Evolutionary conservation across 306 rosid genomes (phyloP).

Genomic region (Cucurbita argyrosperma): DNA sequence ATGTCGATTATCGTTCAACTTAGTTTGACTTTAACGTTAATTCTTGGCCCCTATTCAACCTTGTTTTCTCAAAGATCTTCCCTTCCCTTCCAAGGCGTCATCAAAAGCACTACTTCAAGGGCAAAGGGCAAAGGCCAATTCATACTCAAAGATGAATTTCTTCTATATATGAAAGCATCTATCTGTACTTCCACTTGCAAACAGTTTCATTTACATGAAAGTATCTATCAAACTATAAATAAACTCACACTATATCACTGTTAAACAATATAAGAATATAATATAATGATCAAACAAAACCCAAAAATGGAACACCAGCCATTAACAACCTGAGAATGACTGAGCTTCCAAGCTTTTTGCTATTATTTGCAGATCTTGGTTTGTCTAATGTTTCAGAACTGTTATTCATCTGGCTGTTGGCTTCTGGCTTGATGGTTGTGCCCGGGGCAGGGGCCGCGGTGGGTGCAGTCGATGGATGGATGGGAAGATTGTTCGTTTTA

Average conservation of each 20-base stretch:
- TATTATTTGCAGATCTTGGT: not conserved
- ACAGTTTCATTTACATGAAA: not conserved
- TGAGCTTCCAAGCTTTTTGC: not conserved
- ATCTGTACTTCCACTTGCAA: not conserved
- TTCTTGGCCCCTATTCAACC: too few relatives aligned
- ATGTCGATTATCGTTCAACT: too few relatives aligned
- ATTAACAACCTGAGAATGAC: not conserved
- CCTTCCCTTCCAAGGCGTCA: not conserved
- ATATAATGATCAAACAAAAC: not conserved
- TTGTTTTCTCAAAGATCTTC: not conserved
- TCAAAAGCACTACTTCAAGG: not conserved
- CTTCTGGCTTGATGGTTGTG: not conserved
- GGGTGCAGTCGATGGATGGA: not conserved
- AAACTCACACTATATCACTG: not conserved
- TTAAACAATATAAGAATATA: not conserved
- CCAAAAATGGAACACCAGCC: not conserved
- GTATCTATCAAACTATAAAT: not conserved
- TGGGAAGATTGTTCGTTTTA: not conserved
- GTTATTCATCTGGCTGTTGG: not conserved
- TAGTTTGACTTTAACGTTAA: too few relatives aligned
- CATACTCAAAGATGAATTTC: not conserved
- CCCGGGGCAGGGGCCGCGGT: not conserved
- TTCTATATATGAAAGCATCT: not conserved
- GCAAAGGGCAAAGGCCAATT: not conserved
- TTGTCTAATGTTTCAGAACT: not conserved